Conservation (phyloP, 805 yeast species). For the Hanseniaspora meyeri region DNA sequence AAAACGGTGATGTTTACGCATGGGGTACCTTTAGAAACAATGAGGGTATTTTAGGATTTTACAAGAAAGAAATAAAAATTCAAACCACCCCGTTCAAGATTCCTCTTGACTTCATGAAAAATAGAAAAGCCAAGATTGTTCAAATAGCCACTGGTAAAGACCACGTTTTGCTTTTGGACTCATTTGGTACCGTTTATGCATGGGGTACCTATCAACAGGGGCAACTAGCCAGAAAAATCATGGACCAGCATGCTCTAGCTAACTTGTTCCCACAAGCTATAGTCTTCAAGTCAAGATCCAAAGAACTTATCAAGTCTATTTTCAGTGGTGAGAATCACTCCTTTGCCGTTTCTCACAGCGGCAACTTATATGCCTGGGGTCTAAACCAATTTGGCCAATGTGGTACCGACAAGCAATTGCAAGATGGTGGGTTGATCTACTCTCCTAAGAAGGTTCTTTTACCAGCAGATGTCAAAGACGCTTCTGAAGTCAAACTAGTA, state of each 20-base stretch:
- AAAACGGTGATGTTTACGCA: slow-evolving; percentile 79
- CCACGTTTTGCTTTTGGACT: slow-evolving; percentile 73
- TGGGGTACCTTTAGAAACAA: slow-evolving; percentile 97
- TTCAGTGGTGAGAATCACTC: slow-evolving; percentile 94
- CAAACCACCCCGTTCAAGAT: slow-evolving; percentile 62
- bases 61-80: slow-evolving; percentile 46
- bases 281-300: slow-evolving; percentile 38
- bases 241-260: slow-evolving; percentile 40
- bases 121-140: slow-evolving; percentile 51
- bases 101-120: slow-evolving; percentile 23
- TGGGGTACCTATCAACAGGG: slow-evolving; percentile 97
- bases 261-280: slow-evolving; percentile 6
- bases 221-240: slow-evolving; percentile 78
- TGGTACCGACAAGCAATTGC: slow-evolving; percentile 64
- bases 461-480: slow-evolving; percentile 40
- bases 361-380: slow-evolving; percentile 81
- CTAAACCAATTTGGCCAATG: slow-evolving; percentile 95
- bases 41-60: slow-evolving; percentile 77
- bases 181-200: slow-evolving; percentile 76
- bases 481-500: slow-evolving; percentile 39
- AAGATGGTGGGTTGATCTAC: slow-evolving; percentile 72
- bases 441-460: slow-evolving; percentile 64
- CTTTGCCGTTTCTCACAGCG: slow-evolving; percentile 71
- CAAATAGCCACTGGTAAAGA: slow-evolving; percentile 89
- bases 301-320: slow-evolving; percentile 59